Evolutionary conservation across 768 basidiomycete species (phyloP), one percentile per base, ranked within the genome.

Genomic region (Trametes cinnabarina): DNA sequence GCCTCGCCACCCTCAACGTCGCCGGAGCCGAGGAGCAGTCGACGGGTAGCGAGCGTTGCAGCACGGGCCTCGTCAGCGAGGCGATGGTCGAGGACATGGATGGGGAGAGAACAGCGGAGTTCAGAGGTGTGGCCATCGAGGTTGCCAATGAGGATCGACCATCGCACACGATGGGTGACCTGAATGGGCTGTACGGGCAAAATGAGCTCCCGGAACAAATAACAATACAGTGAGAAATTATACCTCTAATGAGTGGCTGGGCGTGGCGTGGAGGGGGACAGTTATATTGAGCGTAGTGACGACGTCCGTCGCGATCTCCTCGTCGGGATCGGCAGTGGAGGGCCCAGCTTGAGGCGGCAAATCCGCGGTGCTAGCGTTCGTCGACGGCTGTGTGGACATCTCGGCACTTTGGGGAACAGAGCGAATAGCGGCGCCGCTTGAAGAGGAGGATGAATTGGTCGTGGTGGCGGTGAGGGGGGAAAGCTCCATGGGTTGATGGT

Each of bases 81-180:
- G 12, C 82, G 77, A 57, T 81, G 69, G 63, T 94, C 87, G 22
- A 98, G 86, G 47, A 98, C 79, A 67, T 91, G 84, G 32, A 98
- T 73, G 0, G 96, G 96, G 5, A 98, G 79, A 1, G 94, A 94
- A 71, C 96, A 98, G 15, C 94, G 86, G n/a, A 98, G 79, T 71
- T 98, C 94, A 9, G 93, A 95, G 3, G 86, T 87, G 69, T 98
- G 96, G 0, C 94, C 94, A 68, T 98, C 96, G 7, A 79, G 78
- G 69, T 98, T 98, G 61, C 79, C 79, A 67, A 95, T 88, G 51
- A 86, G 76, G 60, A 92, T 88, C 15, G 71, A 82, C 90, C 90
- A 92, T 37, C 87, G 82, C 64, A 98, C 81, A 47, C 89, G 86
- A 73, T 98, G 92, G 2, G 78, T 78, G 20, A 94, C 78, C 19